A percentile compares a stretch with the other conserved stretches of the same genome.
phyloP scores from a whole-genome alignment of 768 basidiomycete genomes.

The Artomyces pyxidatus region DNA sequence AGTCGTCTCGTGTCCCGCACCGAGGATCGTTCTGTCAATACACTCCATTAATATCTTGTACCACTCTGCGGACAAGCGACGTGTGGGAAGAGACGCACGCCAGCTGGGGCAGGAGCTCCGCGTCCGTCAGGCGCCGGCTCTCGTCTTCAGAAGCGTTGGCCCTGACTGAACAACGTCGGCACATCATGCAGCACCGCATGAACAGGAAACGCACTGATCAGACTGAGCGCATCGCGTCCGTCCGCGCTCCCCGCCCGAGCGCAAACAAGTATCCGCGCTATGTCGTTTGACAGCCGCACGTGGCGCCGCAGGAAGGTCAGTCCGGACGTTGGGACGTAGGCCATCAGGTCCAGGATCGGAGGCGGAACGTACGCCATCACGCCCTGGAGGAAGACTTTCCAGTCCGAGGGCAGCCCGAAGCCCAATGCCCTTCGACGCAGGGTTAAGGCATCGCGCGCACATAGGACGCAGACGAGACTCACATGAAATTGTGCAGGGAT shows the following conservation, averaged over 20 bases:
- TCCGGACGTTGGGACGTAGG: constrained; percentile 7
- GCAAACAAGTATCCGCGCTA: constrained; percentile 6
- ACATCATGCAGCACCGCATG: neutral
- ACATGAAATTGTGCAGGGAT: constrained; percentile 11
- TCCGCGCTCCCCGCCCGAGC: neutral
- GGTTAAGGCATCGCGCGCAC: neutral
- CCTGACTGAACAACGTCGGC: neutral
- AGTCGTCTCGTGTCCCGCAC: constrained; percentile 9
- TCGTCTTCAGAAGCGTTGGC: constrained; percentile 6
- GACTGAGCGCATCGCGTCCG: constrained; percentile 7
- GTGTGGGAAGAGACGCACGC: neutral
- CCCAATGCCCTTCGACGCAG: constrained; percentile 8
- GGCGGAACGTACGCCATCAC: constrained; percentile 7
- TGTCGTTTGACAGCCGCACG: constrained; percentile 2
- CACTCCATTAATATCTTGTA: too few relatives aligned
- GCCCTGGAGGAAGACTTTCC: constrained; percentile 11
- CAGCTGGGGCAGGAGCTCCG: constrained; percentile 7
- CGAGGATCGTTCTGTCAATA: constrained; percentile 8
- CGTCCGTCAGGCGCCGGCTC: constrained; percentile 5
- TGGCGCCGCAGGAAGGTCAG: constrained; percentile 11
- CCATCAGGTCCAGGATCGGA: constrained; percentile 2
- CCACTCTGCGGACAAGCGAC: too few relatives aligned
- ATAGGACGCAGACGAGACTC: neutral
- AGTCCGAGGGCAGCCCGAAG: constrained; percentile 9
- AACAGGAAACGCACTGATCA: neutral